Base-by-base conservation (phyloP, 129 eudicot species). In the Chrysanthemum lavandulifolium region DNA sequence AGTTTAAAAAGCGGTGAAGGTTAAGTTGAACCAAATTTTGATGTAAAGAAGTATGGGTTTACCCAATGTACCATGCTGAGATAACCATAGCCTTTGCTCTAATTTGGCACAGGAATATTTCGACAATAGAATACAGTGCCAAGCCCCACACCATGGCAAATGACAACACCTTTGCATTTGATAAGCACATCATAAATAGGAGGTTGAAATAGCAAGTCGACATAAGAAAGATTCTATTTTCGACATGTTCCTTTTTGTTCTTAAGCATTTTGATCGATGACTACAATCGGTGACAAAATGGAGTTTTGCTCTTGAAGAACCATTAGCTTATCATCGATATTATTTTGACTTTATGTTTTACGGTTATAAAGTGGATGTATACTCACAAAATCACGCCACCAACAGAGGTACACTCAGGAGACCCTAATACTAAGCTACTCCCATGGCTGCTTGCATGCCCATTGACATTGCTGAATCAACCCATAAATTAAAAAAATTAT, bases 51-150 rank as follows among this genome's bases (percentile, higher is more conserved):
- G 7, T 36, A 69, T 7, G 43, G 5, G 72, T 57, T 84, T 91
- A 88, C 97, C 97, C 97, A 91, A 79, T 91, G 97, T 50, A 88
- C 88, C 97, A 91, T 88, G 90, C 97, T n/a, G n/a, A 91, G 65
- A 88, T 31, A 52, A 96, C 96, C 97, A 91, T 88, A 5, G 95
- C 97, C 71, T 88, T 85, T n/a, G n/a, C n/a, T n/a, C n/a, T n/a
- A n/a, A n/a, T n/a, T n/a, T n/a, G n/a, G n/a, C n/a, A n/a, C n/a
- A n/a, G n/a, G n/a, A n/a, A n/a, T n/a, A n/a, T n/a, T n/a, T n/a
- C n/a, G n/a, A n/a, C n/a, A n/a, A n/a, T n/a, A n/a, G n/a, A n/a
- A n/a, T n/a, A n/a, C n/a, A n/a, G n/a, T n/a, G n/a, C n/a, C n/a
- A n/a, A n/a, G n/a, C n/a, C n/a, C n/a, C n/a, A n/a, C n/a, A n/a